Conservation (phyloP, 2,329 filamentous ascomycete genomes). For the Daldinia eschscholtzii region DNA sequence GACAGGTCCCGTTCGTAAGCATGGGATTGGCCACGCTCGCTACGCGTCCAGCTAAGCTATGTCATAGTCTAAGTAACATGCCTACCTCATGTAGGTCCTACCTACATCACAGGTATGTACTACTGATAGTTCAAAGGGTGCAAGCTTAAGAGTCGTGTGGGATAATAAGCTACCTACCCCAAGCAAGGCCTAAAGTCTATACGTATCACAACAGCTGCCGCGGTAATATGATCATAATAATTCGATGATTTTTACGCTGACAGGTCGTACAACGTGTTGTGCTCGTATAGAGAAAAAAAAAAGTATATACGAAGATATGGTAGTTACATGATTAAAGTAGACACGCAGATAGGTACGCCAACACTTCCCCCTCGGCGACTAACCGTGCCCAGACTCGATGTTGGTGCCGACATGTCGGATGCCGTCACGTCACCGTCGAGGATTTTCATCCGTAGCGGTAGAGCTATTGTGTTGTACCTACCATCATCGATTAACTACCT, state of each 20-base stretch:
- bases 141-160: not conserved
- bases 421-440: constrained; percentile 33
- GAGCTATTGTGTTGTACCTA: too few relatives aligned
- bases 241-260: constrained; percentile 19
- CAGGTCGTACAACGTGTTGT: constrained; percentile 26
- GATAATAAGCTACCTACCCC: not conserved
- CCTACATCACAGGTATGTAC: not conserved
- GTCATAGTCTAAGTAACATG: constrained; percentile 19
- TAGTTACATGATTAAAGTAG: not conserved
- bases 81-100: not conserved
- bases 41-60: constrained; percentile 14
- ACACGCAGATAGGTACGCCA: constrained; percentile 6
- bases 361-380: constrained; percentile 11
- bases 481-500: too few relatives aligned
- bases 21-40: constrained; percentile 6
- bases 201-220: constrained; percentile 16
- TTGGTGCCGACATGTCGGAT: constrained; percentile 21
- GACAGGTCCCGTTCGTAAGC: constrained; percentile 1
- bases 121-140: not conserved
- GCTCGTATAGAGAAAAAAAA: constrained; percentile 6
- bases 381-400: constrained; percentile 4
- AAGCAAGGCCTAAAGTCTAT: constrained; percentile 5
- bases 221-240: constrained; percentile 10
- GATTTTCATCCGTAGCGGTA: constrained; percentile 1
- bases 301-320: constrained; percentile 3